Evolutionary conservation across 768 basidiomycete species (phyloP).

Genomic region (Auriculariales sp.): DNA sequence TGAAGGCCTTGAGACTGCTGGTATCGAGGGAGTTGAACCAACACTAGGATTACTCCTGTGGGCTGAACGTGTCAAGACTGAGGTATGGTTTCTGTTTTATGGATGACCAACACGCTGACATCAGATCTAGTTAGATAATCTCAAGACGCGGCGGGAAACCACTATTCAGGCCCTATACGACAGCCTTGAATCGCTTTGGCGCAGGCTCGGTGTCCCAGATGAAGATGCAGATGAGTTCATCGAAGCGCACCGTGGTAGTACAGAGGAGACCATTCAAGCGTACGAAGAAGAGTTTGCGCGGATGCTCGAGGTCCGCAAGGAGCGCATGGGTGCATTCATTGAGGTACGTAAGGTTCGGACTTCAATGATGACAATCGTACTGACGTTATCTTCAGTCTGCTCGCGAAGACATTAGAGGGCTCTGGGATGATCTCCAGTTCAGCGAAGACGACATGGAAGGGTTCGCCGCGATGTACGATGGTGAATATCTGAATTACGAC

Average conservation of each 20-base stretch:
- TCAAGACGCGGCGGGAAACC: conserved; percentile 59
- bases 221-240: conserved; percentile 85
- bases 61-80: conserved; percentile 39
- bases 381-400: too few relatives aligned
- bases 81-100: conserved; percentile 13
- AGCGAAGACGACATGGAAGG: conserved; percentile 69
- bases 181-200: conserved; percentile 83
- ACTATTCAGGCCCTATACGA: conserved; percentile 92
- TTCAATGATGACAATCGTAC: too few relatives aligned
- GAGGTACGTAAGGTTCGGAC: too few relatives aligned
- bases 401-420: conserved; percentile 57
- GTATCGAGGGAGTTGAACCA: conserved; percentile 68
- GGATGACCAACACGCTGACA: neutral
- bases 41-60: conserved; percentile 60
- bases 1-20: conserved; percentile 32
- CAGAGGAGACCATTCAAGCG: conserved; percentile 56
- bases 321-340: conserved; percentile 78
- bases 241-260: conserved; percentile 67
- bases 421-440: conserved; percentile 81
- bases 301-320: conserved; percentile 78
- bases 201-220: conserved; percentile 66
- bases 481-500: conserved; percentile 25
- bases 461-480: conserved; percentile 73
- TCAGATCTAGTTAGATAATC: conserved; percentile 38
- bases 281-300: conserved; percentile 85